phyloP scores from a whole-genome alignment of 805 yeast species.

The Grigorovia jiainica region DNA sequence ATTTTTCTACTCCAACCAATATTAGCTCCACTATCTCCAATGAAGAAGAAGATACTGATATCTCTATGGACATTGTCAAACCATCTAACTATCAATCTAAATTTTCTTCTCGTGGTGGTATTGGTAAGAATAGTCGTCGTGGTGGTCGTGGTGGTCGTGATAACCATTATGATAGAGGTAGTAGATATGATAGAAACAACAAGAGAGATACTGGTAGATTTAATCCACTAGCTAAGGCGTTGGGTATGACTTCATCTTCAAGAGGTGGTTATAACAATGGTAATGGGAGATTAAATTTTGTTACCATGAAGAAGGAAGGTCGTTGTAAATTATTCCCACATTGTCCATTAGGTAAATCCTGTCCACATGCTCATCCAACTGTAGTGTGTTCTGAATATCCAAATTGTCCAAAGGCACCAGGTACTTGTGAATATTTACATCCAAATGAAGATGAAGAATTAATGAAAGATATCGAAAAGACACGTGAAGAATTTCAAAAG shows the following conservation, averaged over 20 bases:
- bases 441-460: slow-evolving; percentile 76
- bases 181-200: not conserved
- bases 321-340: slow-evolving; percentile 67
- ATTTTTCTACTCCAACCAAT: slow-evolving; percentile 11
- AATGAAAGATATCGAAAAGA: slow-evolving; percentile 57
- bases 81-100: slow-evolving; percentile 15
- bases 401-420: slow-evolving; percentile 67
- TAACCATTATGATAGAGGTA: not conserved
- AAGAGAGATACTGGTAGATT: slow-evolving; percentile 22
- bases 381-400: slow-evolving; percentile 67
- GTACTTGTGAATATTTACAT: slow-evolving; percentile 75
- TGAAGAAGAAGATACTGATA: slow-evolving; percentile 7
- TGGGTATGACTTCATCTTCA: slow-evolving; percentile 25
- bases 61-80: slow-evolving; percentile 5
- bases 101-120: slow-evolving; percentile 7
- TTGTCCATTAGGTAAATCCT: slow-evolving; percentile 53
- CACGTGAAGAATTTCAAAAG: slow-evolving; percentile 42
- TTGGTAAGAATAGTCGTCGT: slow-evolving; percentile 3
- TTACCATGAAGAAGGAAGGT: slow-evolving; percentile 43
- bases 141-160: slow-evolving; percentile 11
- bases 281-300: slow-evolving; percentile 22
- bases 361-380: slow-evolving; percentile 74
- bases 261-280: not conserved
- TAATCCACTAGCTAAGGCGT: slow-evolving; percentile 32
- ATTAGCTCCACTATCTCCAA: not conserved